Percentiles rank a stretch among this genome's conserved stretches.
phyloP scores from a whole-genome alignment of 176 grass and related monocot genomes.

The Cenchrus americanus region DNA sequence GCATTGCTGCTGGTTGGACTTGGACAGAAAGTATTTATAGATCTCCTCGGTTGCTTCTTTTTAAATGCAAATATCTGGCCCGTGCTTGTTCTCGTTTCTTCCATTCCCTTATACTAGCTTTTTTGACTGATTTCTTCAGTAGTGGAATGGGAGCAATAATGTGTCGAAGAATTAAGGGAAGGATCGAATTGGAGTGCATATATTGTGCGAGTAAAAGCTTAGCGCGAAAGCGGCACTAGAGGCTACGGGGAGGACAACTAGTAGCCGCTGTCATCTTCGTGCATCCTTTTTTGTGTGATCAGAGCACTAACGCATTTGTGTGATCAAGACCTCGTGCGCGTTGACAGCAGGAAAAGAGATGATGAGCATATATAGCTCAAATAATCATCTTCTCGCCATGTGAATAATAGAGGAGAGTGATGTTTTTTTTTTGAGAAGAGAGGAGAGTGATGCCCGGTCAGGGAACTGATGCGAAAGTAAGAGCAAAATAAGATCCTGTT shows the following conservation, averaged over 20 bases:
- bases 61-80: neutral
- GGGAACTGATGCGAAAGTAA: conserved; percentile 46
- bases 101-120: neutral
- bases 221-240: neutral
- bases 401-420: neutral
- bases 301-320: neutral
- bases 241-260: neutral
- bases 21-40: neutral
- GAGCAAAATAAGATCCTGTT: conserved; percentile 21
- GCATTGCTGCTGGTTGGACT: conserved; percentile 4
- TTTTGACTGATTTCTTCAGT: conserved; percentile 6
- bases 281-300: conserved; percentile 1
- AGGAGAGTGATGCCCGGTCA: neutral
- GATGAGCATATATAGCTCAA: neutral
- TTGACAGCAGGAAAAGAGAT: neutral
- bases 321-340: neutral
- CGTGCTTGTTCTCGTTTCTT: neutral
- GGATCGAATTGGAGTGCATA: conserved; percentile 12
- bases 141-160: conserved; percentile 8
- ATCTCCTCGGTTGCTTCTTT: neutral
- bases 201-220: conserved; percentile 38
- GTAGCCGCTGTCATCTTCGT: conserved; percentile 25
- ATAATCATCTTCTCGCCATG: neutral
- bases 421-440: conserved; percentile 7
- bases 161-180: conserved; percentile 12